Conservation (phyloP, 1,284 basidiomycete species). For the Pascua guehoae region DNA sequence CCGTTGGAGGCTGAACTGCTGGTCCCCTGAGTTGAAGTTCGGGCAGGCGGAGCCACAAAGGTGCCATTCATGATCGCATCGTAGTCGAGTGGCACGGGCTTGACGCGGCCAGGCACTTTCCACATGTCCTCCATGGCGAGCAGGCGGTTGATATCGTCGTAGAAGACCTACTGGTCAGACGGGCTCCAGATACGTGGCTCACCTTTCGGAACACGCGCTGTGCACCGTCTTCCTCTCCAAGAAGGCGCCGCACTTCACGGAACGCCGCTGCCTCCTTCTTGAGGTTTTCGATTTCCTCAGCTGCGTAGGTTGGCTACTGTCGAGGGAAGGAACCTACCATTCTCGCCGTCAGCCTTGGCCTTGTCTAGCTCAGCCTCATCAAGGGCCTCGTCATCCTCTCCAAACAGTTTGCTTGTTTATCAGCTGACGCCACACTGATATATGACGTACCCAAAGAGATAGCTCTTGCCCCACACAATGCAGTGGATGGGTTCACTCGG, state of each 20-base stretch:
- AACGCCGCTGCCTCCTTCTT: constrained; percentile 87
- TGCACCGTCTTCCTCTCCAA: constrained; percentile 58
- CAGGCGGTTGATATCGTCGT: constrained; percentile 79
- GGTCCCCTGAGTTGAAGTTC: constrained; percentile 27
- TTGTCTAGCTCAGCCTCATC: constrained; percentile 52
- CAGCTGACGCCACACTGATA: constrained; percentile 1
- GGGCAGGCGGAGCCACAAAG: constrained; percentile 54
- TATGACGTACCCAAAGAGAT: constrained; percentile 76
- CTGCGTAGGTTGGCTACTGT: constrained; percentile 50
- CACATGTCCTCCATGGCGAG: constrained; percentile 98
- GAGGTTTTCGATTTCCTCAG: constrained; percentile 82
- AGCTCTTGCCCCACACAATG: constrained; percentile 98
- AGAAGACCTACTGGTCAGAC: constrained; percentile 66
- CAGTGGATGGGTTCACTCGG: constrained; percentile 97
- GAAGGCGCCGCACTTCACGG: constrained; percentile 63
- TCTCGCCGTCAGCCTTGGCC: constrained; percentile 62
- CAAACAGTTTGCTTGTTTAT: constrained; percentile 76
- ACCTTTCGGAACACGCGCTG: constrained; percentile 82
- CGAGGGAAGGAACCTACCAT: constrained; percentile 58
- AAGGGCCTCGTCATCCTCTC: constrained; percentile 67
- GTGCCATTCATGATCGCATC: constrained; percentile 63
- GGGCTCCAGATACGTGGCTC: neutral
- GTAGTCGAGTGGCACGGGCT: constrained; percentile 79
- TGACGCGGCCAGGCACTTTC: constrained; percentile 66
- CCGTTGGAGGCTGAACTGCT: constrained; percentile 16